Base-by-base conservation (phyloP, 192 early-diverging fungal genomes). In the Polychytrium aggregatum region DNA sequence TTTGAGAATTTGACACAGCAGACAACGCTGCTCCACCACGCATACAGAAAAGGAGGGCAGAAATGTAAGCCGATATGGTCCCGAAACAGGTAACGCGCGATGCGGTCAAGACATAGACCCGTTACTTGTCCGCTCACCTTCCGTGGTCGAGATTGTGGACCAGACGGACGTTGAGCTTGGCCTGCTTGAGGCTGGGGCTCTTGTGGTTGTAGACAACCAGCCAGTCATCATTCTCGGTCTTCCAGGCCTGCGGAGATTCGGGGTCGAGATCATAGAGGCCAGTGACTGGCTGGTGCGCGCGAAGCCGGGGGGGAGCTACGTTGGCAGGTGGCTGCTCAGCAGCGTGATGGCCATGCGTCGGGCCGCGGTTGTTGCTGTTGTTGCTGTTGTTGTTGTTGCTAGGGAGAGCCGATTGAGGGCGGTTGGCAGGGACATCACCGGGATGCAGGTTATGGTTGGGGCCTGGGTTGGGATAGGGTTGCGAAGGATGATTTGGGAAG, bases 1-100 rank as follows among this genome's bases (percentile, higher is more conserved):
- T 81, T 72, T 46, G 88, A 93, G 54, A 98, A 98, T 48, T 86
- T 86, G 37, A 96, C 90, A 60, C 90, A 98, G 67, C 94, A 98
- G 6, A 98, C 94, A 16, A 98, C 94, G 57, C 87, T 89, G 47
- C n/a, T 44, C 59, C 4, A 17, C 10, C 16, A 16, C 8, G 28
- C 36, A 37, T 18, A 28, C 16, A 39, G 25, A 38, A 31, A 48
- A 54, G 44, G 13, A 43, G 27, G 29, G n/a, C 31, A 28, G 24
- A 37, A 48, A 7, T 17, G 33, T 35, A 18, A 54, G 33, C 37
- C 7, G 20, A 7, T 7, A 22, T 6, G 16, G 24, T 24, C 31
- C 28, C 9, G 17, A 33, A 26, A 38, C 13, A n/a, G n/a, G n/a
- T n/a, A n/a, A n/a, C n/a, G n/a, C 7, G 8, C 51, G 10, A 14